phyloP scores from a whole-genome alignment of 129 eudicot genomes.

The Lactuca sativa region DNA sequence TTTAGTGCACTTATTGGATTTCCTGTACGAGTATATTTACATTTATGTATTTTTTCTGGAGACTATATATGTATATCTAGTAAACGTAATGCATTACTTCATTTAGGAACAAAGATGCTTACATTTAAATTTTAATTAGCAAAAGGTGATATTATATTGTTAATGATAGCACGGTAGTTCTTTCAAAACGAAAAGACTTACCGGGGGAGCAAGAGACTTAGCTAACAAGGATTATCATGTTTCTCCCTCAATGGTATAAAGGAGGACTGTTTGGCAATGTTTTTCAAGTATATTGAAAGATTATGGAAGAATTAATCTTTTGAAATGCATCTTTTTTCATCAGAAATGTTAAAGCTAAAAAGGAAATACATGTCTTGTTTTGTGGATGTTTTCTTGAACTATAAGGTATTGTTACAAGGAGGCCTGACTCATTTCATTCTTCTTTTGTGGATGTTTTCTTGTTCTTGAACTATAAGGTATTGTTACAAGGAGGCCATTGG shows the following conservation, averaged over 20 bases:
- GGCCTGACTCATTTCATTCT: slow-evolving; percentile 46
- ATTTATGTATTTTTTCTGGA: background rate
- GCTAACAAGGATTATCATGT: slow-evolving; percentile 1
- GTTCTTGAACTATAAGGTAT: slow-evolving; percentile 55
- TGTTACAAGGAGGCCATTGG: slow-evolving; percentile 99
- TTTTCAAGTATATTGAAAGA: background rate
- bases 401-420: slow-evolving; percentile 95
- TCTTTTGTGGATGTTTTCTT: slow-evolving; percentile 15
- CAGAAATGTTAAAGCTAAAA: background rate
- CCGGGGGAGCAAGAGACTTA: background rate
- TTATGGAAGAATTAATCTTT: background rate
- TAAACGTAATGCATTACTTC: background rate
- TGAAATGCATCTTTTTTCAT: background rate
- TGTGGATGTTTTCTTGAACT: slow-evolving; percentile 11
- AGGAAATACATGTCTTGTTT: slow-evolving; percentile 3
- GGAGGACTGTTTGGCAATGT: background rate
- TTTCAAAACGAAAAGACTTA: too few species aligned
- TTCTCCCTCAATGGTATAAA: background rate
- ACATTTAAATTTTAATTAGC: background rate
- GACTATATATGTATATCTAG: background rate
- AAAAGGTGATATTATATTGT: too few species aligned
- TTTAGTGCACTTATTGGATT: background rate
- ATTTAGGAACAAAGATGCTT: slow-evolving; percentile 3
- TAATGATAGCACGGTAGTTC: too few species aligned
- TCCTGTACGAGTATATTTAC: background rate